Conservation (phyloP, 208 protist species). For the Herpetomonas muscarum region DNA sequence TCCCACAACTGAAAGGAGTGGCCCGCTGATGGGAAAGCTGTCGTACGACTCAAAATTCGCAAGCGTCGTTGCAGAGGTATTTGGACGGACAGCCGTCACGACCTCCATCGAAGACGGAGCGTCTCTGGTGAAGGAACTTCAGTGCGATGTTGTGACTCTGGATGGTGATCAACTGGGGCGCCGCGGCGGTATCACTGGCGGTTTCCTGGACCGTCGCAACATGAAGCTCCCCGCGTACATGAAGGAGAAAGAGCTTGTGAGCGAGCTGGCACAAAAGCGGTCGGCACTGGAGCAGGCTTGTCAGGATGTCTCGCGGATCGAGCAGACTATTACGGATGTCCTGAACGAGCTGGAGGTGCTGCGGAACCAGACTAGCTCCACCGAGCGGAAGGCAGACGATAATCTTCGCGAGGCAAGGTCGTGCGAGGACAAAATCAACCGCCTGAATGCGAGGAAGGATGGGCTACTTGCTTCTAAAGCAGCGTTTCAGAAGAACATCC, state of each 20-base stretch:
- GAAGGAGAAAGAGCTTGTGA: slow-evolving; percentile 36
- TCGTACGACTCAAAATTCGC: slow-evolving; percentile 71
- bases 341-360: slow-evolving; percentile 72
- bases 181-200: slow-evolving; percentile 94
- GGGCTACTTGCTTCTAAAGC: slow-evolving; percentile 36
- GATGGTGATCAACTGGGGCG: slow-evolving; percentile 88
- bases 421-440: slow-evolving; percentile 31
- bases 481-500: slow-evolving; percentile 40
- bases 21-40: slow-evolving; percentile 78
- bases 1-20: slow-evolving; percentile 49
- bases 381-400: slow-evolving; percentile 42
- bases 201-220: slow-evolving; percentile 88
- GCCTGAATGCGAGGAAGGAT: slow-evolving; percentile 42
- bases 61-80: slow-evolving; percentile 88
- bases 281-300: slow-evolving; percentile 44
- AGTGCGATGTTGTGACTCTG: slow-evolving; percentile 94
- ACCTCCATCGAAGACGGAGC: slow-evolving; percentile 81
- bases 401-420: slow-evolving; percentile 28
- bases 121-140: slow-evolving; percentile 48
- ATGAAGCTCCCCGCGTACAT: slow-evolving; percentile 69
- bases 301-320: slow-evolving; percentile 63
- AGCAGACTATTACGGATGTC: slow-evolving; percentile 73
- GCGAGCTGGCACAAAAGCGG: slow-evolving; percentile 20
- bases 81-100: slow-evolving; percentile 92
- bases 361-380: slow-evolving; percentile 41